Evolutionary conservation across 306 rosid genomes (phyloP).

Genomic region (Dalbergia cochinchinensis): DNA sequence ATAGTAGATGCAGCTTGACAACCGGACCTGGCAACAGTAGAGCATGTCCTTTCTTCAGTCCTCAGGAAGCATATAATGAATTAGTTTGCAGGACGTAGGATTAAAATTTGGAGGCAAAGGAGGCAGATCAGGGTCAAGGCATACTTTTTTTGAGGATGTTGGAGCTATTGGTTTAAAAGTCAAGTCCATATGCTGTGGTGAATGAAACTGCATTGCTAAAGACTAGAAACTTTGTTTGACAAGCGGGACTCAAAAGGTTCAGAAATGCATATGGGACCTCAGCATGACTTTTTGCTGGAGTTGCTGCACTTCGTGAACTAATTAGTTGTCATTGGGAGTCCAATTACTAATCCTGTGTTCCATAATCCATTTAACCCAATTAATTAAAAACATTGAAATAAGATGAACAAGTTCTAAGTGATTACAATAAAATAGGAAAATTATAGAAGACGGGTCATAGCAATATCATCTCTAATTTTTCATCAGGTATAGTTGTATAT

Average conservation of each 20-base stretch:
- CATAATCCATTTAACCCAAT: background rate
- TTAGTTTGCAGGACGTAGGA: no score
- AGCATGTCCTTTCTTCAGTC: background rate
- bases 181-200: background rate
- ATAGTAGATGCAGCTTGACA: background rate
- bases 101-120: background rate
- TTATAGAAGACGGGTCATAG: background rate
- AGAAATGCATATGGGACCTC: background rate
- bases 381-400: background rate
- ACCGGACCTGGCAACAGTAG: background rate
- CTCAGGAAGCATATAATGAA: background rate
- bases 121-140: background rate
- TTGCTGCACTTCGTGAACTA: slow-evolving; percentile 4
- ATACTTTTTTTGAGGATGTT: background rate
- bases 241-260: background rate
- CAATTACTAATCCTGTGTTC: background rate
- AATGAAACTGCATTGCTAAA: background rate
- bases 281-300: slow-evolving; percentile 2
- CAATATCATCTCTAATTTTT: background rate
- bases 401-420: background rate
- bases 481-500: background rate
- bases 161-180: slow-evolving; percentile 4
- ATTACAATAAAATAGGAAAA: background rate
- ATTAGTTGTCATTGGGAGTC: background rate
- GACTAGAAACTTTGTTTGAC: background rate